These are phyloP conservation scores for Rhodomyrtus psidioides DNA, from an alignment of 441 rosid species.

Conservation along the genomic window DNA sequence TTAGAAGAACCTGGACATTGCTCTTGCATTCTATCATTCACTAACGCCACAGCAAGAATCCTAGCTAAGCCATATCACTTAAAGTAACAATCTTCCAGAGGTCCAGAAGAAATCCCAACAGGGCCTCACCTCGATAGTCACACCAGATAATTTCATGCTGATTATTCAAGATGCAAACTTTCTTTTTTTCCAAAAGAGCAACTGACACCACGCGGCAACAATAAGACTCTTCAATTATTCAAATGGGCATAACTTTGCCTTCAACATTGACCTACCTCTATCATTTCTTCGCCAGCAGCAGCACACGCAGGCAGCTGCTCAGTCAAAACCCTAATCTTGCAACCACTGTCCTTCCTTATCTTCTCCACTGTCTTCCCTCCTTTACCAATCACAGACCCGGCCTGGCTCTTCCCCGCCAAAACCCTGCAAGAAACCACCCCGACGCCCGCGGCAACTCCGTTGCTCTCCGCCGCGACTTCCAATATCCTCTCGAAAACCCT, in stretches of 20 bases:
- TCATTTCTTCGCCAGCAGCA: conserved; percentile 50
- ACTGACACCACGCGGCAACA: not conserved
- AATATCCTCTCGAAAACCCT: conserved; percentile 72
- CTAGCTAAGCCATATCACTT: not conserved
- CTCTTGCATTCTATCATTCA: not conserved
- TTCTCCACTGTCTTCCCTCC: conserved; percentile 79
- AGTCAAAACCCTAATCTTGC: conserved; percentile 49
- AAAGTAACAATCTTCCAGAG: not conserved
- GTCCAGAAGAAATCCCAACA: not conserved
- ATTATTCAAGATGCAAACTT: not conserved
- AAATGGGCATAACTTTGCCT: not conserved
- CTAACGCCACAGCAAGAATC: not conserved
- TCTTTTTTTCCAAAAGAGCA: not conserved
- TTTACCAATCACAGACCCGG: conserved; percentile 75
- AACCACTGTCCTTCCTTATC: conserved; percentile 69
- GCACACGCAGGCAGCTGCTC: conserved; percentile 76
- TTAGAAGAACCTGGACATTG: not conserved
- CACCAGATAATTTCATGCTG: not conserved
- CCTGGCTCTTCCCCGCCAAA: conserved; percentile 67
- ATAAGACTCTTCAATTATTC: not conserved
- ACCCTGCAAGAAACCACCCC: conserved; percentile 60
- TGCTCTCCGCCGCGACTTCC: conserved; percentile 59
- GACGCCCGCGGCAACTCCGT: conserved; percentile 16
- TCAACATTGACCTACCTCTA: conserved; percentile 44
- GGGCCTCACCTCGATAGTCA: not conserved